Conservation (phyloP, 78 protist genomes). For the Trichosphaerium sp. region DNA sequence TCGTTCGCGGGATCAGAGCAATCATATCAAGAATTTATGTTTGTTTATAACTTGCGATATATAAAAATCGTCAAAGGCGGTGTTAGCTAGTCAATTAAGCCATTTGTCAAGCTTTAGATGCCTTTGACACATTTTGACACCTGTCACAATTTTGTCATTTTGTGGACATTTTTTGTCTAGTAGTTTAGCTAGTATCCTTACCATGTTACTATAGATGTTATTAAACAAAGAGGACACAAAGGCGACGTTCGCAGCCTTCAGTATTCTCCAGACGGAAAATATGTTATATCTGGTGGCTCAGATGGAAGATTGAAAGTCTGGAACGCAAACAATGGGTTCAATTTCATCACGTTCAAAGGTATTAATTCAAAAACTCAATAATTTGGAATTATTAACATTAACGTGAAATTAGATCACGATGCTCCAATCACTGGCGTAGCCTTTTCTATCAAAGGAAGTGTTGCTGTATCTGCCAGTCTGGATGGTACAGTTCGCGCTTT, state of each 20-base stretch:
- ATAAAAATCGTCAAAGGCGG: too few species aligned
- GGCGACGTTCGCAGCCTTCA: conserved; percentile 47
- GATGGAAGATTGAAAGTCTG: too few species aligned
- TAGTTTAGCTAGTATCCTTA: conserved; percentile 43
- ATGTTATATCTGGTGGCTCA: conserved; percentile 77
- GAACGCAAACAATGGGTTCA: too few species aligned
- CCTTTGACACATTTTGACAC: not conserved
- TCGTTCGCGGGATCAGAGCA: not conserved
- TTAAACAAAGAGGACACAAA: conserved; percentile 67
- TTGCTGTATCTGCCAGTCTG: conserved; percentile 42
- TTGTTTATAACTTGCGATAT: not conserved
- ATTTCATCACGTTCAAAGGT: conserved; percentile 35
- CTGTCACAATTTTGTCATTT: conserved; percentile 14
- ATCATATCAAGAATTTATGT: not conserved
- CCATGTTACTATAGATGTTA: conserved; percentile 5
- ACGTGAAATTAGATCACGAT: conserved; percentile 82
- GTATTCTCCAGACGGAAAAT: conserved; percentile 75
- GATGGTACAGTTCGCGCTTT: conserved; percentile 91
- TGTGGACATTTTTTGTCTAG: too few species aligned
- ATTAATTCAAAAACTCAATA: not conserved
- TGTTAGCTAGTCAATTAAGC: too few species aligned
- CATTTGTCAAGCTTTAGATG: not conserved
- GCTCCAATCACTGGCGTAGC: conserved; percentile 54
- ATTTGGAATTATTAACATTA: conserved; percentile 85
- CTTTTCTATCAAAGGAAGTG: conserved; percentile 49